A percentile compares a stretch with the other conserved stretches of the same genome.
phyloP scores from a whole-genome alignment of 2,329 filamentous ascomycete species.

The Aspergillus sp. region DNA sequence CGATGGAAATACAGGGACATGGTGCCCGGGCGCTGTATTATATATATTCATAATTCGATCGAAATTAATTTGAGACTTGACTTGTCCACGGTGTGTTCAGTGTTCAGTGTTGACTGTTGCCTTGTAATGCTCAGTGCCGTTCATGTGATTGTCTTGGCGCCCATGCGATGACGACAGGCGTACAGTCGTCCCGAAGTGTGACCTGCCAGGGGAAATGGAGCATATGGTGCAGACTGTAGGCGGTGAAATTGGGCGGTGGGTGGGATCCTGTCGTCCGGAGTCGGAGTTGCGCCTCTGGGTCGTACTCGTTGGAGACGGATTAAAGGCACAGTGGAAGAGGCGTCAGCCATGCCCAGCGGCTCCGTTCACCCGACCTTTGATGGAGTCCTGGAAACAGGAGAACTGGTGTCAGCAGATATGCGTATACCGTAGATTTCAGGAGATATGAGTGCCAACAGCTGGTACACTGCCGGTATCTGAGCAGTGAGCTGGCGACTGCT shows the following conservation, averaged over 20 bases:
- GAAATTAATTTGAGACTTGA: background rate
- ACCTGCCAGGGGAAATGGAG: background rate
- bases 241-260: background rate
- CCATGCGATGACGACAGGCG: background rate
- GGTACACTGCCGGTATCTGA: background rate
- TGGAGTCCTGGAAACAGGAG: too few relatives aligned
- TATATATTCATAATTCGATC: background rate
- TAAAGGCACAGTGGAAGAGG: background rate
- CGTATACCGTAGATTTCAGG: too few relatives aligned
- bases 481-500: too few relatives aligned
- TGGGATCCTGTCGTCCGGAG: slow-evolving; percentile 3
- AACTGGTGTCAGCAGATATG: too few relatives aligned
- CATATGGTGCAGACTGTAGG: background rate
- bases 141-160: slow-evolving; percentile 10
- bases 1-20: background rate
- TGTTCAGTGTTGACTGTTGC: too few relatives aligned
- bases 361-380: slow-evolving; percentile 14
- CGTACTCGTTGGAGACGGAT: background rate
- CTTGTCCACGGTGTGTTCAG: too few relatives aligned
- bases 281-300: background rate
- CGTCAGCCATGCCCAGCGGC: background rate
- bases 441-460: too few relatives aligned
- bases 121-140: background rate
- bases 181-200: background rate
- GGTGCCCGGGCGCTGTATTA: background rate